Evolutionary conservation across 495 filamentous ascomycete genomes (phyloP), one percentile per base, ranked within the genome.

Genomic region (Penicillium coprophilum): DNA sequence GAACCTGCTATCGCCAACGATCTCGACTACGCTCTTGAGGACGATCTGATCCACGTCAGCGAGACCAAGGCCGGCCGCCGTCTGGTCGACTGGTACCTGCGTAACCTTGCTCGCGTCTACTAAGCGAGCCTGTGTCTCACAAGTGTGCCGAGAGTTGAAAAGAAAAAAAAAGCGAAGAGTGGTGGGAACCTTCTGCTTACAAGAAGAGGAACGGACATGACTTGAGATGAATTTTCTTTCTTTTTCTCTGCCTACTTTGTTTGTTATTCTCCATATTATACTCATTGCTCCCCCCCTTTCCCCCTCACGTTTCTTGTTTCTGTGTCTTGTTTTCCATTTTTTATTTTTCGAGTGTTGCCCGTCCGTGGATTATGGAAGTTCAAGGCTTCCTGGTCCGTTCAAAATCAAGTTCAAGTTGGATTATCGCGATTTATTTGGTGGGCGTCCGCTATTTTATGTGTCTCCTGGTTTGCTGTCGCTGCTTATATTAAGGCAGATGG

Each of bases 1-100:
- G 94, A 97, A 70, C 81, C 90, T 50, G 89, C 91, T 49, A 94
- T 89, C 68, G 87, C 87, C 58, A 93, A 87, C 67, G 94, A 98
- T 69, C 79, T 98, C 49, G 94, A 98, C 76, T 98, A 97, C 75
- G 94, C 95, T 57, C 82, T 97, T 74, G 90, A 97, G 80, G 88
- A 91, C 77, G 95, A 97, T 73, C 77, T 98, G 57, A 97, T 98
- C 70, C 94, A 98, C 74, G 91, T 97, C 62, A 96, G 93, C 44
- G 94, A 98, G 77, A 95, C 93, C 54, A 98, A 98, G 85, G 91
- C 96, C 46, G 95, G 94, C 58, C 84, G 94, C 58, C 92, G 92
- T 74, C 76, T 98, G 68, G 93, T 97, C 53, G 94, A 98, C 77
- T 98, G 94, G 94, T 98, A 98, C 75, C 83, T 98, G 66, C 86